phyloP scores from a whole-genome alignment of 2,329 filamentous ascomycete genomes.

The Amauroascus niger region DNA sequence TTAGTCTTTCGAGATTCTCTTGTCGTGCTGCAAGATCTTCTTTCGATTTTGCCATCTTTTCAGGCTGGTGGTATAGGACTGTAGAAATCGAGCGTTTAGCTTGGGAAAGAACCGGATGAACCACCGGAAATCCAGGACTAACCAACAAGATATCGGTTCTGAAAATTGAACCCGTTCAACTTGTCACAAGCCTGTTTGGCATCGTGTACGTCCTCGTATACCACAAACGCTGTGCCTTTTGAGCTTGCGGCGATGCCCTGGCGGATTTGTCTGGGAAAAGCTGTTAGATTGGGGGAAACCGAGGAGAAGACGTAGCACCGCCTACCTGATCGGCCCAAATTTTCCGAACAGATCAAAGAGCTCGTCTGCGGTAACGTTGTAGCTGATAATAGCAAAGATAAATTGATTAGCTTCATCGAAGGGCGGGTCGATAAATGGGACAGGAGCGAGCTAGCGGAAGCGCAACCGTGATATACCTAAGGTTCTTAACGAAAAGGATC shows the following conservation, averaged over 20 bases:
- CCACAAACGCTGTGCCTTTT: constrained; percentile 96
- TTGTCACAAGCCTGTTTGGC: constrained; percentile 98
- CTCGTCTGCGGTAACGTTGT: constrained; percentile 97
- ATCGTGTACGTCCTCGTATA: constrained; percentile 99
- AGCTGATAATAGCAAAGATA: constrained; percentile 51
- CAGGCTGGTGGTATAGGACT: constrained; percentile 68
- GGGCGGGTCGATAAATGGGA: background rate
- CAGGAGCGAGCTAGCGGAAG: background rate
- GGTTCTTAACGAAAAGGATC: constrained; percentile 99
- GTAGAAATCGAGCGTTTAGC: constrained; percentile 10
- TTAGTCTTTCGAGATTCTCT: constrained; percentile 96
- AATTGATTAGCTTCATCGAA: background rate
- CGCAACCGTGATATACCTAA: constrained; percentile 55
- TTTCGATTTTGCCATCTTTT: constrained; percentile 76
- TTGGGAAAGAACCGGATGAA: background rate
- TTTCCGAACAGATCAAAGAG: constrained; percentile 98
- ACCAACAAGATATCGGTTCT: constrained; percentile 98
- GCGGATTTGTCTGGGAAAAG: constrained; percentile 73
- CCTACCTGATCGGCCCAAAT: constrained; percentile 88
- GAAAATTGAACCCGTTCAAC: constrained; percentile 99
- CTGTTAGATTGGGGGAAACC: constrained; percentile 16
- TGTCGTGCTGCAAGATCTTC: constrained; percentile 88
- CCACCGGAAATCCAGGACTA: too few relatives aligned
- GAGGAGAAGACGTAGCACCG: constrained; percentile 15
- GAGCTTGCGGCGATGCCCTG: constrained; percentile 95